Evolutionary conservation across 306 rosid genomes (phyloP), one percentile per base, ranked within the genome.

Genomic region (Geum urbanum): DNA sequence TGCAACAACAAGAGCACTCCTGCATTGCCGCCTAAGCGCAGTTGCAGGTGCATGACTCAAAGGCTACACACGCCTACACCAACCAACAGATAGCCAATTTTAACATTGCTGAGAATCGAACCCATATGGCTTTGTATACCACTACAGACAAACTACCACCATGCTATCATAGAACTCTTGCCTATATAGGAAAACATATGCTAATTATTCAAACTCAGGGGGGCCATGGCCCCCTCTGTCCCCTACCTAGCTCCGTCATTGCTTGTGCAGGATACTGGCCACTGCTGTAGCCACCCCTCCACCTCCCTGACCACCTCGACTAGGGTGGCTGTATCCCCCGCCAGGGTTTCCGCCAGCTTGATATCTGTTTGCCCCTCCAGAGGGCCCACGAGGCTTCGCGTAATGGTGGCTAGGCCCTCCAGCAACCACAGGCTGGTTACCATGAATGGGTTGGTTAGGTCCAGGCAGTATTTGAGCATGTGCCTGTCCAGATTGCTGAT

Each of bases 391-490:
- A 47, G 51, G n/a, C 51, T 47, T 48, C 52, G n/a, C 85, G 66
- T 66, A 81, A 62, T 77, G 85, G 18, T 81, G 82, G 77, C 80
- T 61, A 27, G 82, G 77, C n/a, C 75, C 85, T 4, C 75, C 74
- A 70, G 77, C 78, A 66, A 77, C 74, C 2, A 74, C 44, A 11
- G 79, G 72, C 67, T 81, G 85, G 77, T 79, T 65, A 45, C 82
- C 71, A 40, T 77, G 82, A 19, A 74, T 40, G 5, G 80, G 82
- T 14, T 61, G 82, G 77, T 74, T 77, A 0, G 85, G 72, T 52
- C 80, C 83, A 0, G 86, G 84, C 48, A 70, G 78, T 73, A 82
- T 75, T 69, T 82, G 83, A 9, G 83, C 80, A 41, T 82, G 83
- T 5, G 80, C 78, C 53, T 74, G 78, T 14, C 83, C 83, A 18